phyloP scores from a whole-genome alignment of 1,139 yeast genomes.

The Suhomyces terraborum region DNA sequence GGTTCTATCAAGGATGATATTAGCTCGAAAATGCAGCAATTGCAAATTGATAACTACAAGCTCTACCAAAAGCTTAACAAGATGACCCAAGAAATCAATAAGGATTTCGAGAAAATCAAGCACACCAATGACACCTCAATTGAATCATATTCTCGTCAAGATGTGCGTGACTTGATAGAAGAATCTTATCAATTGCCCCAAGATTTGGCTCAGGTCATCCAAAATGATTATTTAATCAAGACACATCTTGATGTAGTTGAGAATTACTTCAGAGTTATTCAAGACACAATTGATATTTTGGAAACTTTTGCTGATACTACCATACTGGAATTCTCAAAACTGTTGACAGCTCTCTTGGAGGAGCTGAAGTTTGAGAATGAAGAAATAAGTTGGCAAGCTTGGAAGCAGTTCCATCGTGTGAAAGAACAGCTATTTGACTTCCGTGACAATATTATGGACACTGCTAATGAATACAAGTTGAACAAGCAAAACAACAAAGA shows the following conservation, averaged over 20 bases:
- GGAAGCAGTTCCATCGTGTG: constrained; percentile 65
- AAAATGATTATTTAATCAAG: constrained; percentile 36
- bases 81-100: constrained; percentile 51
- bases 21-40: constrained; percentile 40
- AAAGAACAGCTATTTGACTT: constrained; percentile 56
- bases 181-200: constrained; percentile 40
- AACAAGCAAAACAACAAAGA: constrained; percentile 20
- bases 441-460: constrained; percentile 57
- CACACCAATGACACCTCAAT: constrained; percentile 35
- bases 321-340: constrained; percentile 52
- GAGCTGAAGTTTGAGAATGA: constrained; percentile 33
- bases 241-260: constrained; percentile 33
- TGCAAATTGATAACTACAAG: constrained; percentile 45
- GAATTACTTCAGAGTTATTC: constrained; percentile 49
- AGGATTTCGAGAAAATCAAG: constrained; percentile 47
- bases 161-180: constrained; percentile 54
- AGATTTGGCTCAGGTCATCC: constrained; percentile 33
- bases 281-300: constrained; percentile 60
- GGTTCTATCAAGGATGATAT: constrained; percentile 38
- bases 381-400: constrained; percentile 56
- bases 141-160: constrained; percentile 53
- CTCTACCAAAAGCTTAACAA: constrained; percentile 50
- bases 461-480: constrained; percentile 40
- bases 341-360: constrained; percentile 36
- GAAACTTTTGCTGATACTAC: constrained; percentile 74